Evolutionary conservation across 148 eudicot genomes (phyloP).

Genomic region (Gaultheria prostrata): DNA sequence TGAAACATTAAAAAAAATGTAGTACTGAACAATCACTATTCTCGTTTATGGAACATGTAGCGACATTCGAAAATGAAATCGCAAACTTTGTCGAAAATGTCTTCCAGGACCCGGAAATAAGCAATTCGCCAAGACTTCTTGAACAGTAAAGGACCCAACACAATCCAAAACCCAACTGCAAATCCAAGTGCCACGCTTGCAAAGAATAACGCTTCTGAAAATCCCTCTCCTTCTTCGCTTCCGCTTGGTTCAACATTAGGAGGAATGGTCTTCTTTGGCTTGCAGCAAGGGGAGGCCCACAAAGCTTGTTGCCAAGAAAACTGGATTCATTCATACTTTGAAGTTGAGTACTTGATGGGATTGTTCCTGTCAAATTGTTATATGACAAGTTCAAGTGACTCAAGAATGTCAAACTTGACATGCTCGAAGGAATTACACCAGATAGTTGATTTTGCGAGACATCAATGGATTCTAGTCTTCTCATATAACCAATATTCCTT

Average conservation of each 20-base stretch:
- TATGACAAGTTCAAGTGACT: neutral
- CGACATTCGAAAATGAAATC: neutral
- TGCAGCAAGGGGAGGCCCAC: conserved; percentile 17
- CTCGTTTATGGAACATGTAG: neutral
- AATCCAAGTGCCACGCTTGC: neutral
- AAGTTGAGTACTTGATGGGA: neutral
- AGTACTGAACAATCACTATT: accelerated
- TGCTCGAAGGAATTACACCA: neutral
- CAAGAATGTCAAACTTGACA: neutral
- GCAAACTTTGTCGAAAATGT: neutral
- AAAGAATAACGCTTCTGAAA: neutral
- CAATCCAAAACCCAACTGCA: conserved; percentile 5
- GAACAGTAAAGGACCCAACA: conserved; percentile 4
- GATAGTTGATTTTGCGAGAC: neutral
- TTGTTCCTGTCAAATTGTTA: neutral
- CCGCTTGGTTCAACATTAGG: neutral
- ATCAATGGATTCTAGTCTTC: neutral
- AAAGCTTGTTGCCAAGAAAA: conserved; percentile 21
- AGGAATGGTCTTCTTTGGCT: neutral
- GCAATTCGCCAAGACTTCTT: conserved; percentile 7
- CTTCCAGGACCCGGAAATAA: conserved; percentile 1
- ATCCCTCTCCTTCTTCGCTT: neutral
- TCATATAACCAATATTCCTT: neutral
- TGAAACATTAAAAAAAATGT: no score
- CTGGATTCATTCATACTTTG: neutral